A percentile compares a stretch with the other conserved stretches of the same genome.
Evolutionary conservation across 108 stramenopile species (phyloP).

Genomic region (Skeletonema potamos): DNA sequence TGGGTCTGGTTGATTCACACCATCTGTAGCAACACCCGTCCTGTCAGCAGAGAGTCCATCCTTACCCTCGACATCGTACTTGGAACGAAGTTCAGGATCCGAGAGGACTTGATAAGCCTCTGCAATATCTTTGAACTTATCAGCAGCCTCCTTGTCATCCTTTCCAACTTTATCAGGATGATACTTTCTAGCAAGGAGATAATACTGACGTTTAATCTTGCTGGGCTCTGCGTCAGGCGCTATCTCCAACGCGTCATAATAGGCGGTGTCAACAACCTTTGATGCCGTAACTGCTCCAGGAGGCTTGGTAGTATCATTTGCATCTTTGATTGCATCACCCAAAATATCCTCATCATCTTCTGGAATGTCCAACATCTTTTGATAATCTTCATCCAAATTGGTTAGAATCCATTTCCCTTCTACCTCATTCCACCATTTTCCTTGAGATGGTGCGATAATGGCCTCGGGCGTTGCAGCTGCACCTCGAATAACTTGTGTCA

Average conservation of each 20-base stretch:
- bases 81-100: conserved; percentile 61
- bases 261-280: conserved; percentile 61
- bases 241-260: conserved; percentile 81
- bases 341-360: conserved; percentile 71
- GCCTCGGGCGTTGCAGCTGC: conserved; percentile 59
- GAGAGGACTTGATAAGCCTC: conserved; percentile 85
- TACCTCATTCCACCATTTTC: conserved; percentile 85
- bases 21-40: conserved; percentile 39
- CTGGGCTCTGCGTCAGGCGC: conserved; percentile 63
- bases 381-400: conserved; percentile 48
- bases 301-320: conserved; percentile 26
- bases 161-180: conserved; percentile 86
- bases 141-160: conserved; percentile 64
- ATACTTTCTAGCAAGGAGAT: conserved; percentile 84
- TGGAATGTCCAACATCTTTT: conserved; percentile 44
- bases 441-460: conserved; percentile 58
- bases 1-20: conserved; percentile 44
- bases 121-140: conserved; percentile 78
- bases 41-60: conserved; percentile 61
- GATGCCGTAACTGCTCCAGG: conserved; percentile 19
- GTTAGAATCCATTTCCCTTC: conserved; percentile 66
- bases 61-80: conserved; percentile 66
- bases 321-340: conserved; percentile 32
- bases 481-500: conserved; percentile 62
- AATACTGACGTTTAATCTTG: conserved; percentile 91